Base-by-base conservation (phyloP, 2,329 filamentous ascomycete genomes). In the Sclerotinia trifoliorum region DNA sequence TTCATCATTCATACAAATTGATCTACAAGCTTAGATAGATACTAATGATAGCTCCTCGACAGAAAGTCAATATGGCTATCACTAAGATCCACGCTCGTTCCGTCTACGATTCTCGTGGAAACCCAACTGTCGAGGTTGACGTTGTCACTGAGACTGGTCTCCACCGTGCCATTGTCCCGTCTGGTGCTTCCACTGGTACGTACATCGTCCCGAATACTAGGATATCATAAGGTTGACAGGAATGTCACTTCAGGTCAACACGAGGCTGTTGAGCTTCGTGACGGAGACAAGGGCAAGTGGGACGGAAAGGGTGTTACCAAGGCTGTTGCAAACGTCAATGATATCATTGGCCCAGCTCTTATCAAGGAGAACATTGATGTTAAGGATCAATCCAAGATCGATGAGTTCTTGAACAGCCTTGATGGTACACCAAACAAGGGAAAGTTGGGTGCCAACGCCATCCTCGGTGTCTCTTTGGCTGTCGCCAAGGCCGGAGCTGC, bases 61-160 rank as follows among this genome's bases (percentile, higher is more conserved):
- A 75, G 71, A 73, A 69, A 71, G 67, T 77, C 83, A 94, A 80
- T 75, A 99, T 99, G 95, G 85, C 91, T 78, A 92, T 95, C 83
- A 88, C 89, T 82, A 94, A 94, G 86, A 87, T 95, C 80, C 91
- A 94, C 87, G 92, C 91, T 79, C 91, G 95, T 80, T 94, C 90
- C 79, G 93, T 99, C 85, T 99, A 94, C 88, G 95, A 99, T 88
- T 98, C 95, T 81, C 94, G 95, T 80, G 88, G 88, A 81, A 99
- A 99, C 90, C 95, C 95, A 79, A 99, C 95, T 80, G 94, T 97
- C 79, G 94, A 98, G 87, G 94, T 98, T 78, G 94, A 97, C 81
- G 88, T 97, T 77, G 91, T 96, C 83, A 97, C 94, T 77, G 93
- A 96, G 85, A 96, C 91, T 77, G 94, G 94, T 79, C 90, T 98